Conservation (phyloP, 108 stramenopile genomes). For the Parmales sp. region DNA sequence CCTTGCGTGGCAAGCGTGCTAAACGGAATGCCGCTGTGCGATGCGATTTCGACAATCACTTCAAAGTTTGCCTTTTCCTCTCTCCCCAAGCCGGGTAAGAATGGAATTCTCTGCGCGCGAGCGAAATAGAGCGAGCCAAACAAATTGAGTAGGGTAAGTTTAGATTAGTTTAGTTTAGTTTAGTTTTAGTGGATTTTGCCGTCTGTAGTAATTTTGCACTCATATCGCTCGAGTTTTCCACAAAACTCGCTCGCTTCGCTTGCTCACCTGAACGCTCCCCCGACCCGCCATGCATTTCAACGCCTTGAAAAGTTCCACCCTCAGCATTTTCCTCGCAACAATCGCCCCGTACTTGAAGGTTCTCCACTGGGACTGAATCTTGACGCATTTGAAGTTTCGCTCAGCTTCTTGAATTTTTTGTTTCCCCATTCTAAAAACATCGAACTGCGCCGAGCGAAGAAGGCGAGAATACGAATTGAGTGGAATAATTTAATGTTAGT, state of each 20-base stretch:
- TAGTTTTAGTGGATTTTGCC: too few relatives aligned
- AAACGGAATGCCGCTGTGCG: neutral
- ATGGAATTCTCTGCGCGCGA: neutral
- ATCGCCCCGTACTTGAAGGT: neutral
- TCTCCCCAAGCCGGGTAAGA: neutral
- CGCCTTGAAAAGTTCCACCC: neutral
- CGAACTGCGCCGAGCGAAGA: too few relatives aligned
- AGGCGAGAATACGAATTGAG: too few relatives aligned
- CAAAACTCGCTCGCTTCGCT: neutral
- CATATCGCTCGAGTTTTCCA: neutral
- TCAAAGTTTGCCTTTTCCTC: neutral
- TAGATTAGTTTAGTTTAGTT: too few relatives aligned
- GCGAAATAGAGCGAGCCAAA: neutral
- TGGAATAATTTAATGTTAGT: too few relatives aligned
- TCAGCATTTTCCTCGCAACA: neutral
- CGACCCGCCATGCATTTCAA: neutral
- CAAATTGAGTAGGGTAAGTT: too few relatives aligned
- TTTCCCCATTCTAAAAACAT: neutral
- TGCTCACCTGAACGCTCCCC: neutral
- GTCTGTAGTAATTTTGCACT: neutral
- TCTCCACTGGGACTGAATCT: neutral
- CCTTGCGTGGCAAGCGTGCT: neutral
- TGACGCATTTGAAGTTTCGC: neutral
- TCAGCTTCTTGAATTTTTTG: neutral
- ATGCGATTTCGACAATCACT: neutral